Conservation (phyloP, 495 filamentous ascomycete genomes). For the Penicillium maclennaniae region DNA sequence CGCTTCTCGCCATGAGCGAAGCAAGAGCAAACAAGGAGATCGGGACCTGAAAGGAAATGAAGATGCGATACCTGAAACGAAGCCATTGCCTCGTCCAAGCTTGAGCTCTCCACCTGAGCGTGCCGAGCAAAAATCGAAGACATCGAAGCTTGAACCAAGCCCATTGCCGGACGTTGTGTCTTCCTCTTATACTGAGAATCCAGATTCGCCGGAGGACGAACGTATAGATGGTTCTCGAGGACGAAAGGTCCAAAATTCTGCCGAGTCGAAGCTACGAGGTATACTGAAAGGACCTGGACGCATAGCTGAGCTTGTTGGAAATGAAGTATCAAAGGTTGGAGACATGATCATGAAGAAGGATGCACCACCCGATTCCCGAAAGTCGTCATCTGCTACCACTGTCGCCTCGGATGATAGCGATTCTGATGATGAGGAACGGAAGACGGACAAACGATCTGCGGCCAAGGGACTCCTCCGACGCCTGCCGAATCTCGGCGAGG, state of each 20-base stretch:
- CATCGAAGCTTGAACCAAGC: conserved; percentile 27
- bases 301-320: conserved; percentile 52
- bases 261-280: conserved; percentile 45
- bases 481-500: conserved; percentile 34
- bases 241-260: conserved; percentile 24
- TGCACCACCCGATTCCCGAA: conserved; percentile 26
- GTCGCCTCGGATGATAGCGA: conserved; percentile 42
- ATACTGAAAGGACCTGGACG: conserved; percentile 53
- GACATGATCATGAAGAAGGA: conserved; percentile 54
- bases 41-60: conserved; percentile 23
- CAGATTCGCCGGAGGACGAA: conserved; percentile 9
- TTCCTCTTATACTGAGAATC: conserved; percentile 28
- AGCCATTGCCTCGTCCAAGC: conserved; percentile 17
- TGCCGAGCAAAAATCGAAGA: conserved; percentile 12
- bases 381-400: conserved; percentile 39
- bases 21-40: conserved; percentile 36
- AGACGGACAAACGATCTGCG: conserved; percentile 27
- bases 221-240: conserved; percentile 16
- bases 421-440: conserved; percentile 38
- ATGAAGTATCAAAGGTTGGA: conserved; percentile 55
- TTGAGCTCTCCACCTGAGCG: conserved; percentile 10
- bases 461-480: conserved; percentile 29
- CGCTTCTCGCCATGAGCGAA: conserved; percentile 40
- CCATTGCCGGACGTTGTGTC: conserved; percentile 31
- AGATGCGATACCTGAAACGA: conserved; percentile 19